Conservation (phyloP, 2,329 filamentous ascomycete species). For the Apiospora hydei region DNA sequence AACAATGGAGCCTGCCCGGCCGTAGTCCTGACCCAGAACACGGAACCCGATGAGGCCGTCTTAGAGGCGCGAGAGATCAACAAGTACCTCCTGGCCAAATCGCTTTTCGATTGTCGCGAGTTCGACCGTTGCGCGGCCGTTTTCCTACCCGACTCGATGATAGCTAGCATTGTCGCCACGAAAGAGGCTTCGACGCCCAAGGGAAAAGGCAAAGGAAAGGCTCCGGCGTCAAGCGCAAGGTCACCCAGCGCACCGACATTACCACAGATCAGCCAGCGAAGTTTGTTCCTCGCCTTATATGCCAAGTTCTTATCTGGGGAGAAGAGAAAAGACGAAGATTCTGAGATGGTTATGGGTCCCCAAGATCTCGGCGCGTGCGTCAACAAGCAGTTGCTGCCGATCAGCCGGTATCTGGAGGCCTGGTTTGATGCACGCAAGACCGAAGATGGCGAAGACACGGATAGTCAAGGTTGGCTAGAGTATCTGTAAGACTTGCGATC, state of each 20-base stretch:
- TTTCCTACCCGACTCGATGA: conserved; percentile 81
- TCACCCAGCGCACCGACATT: conserved; percentile 41
- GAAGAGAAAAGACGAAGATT: conserved; percentile 95
- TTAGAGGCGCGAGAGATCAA: conserved; percentile 82
- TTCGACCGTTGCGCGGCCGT: conserved; percentile 92
- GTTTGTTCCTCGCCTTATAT: conserved; percentile 90
- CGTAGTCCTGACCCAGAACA: conserved; percentile 60
- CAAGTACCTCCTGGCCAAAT: conserved; percentile 89
- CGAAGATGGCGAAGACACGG: conserved; percentile 64
- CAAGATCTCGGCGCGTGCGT: conserved; percentile 83
- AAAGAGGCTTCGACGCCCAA: conserved; percentile 48
- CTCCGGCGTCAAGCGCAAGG: conserved; percentile 42
- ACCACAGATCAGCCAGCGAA: conserved; percentile 81
- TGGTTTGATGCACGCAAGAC: conserved; percentile 76
- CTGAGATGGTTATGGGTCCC: conserved; percentile 95
- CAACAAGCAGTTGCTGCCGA: conserved; percentile 83
- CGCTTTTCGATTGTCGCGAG: conserved; percentile 93
- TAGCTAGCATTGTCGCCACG: conserved; percentile 69
- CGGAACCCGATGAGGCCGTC: conserved; percentile 74
- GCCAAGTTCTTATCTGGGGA: conserved; percentile 93
- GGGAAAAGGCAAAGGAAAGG: conserved; percentile 69
- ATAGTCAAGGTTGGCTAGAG: conserved; percentile 91
- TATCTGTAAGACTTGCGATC: conserved; percentile 62
- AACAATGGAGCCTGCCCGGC: conserved; percentile 51
- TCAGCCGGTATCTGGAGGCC: conserved; percentile 78